A percentile compares a stretch with the other conserved stretches of the same genome.
Conservation (phyloP, 495 filamentous ascomycete genomes). For the Penicillium longicatenatum region DNA sequence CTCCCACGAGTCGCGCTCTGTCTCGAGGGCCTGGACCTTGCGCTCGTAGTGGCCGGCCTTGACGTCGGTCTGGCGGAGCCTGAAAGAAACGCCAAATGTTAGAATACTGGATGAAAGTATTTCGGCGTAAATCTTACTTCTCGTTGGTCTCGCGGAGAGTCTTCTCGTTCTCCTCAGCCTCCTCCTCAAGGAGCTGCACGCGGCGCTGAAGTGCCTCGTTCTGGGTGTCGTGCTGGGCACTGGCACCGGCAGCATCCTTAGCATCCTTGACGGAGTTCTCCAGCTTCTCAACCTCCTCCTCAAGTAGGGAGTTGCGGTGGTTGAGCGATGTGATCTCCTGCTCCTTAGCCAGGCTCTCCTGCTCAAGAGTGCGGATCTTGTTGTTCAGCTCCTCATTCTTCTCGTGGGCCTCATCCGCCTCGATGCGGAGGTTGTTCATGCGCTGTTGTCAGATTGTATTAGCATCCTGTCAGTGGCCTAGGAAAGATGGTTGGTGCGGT, state of each 20-base stretch:
- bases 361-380: slow-evolving; percentile 87
- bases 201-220: slow-evolving; percentile 88
- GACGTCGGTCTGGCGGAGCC: slow-evolving; percentile 97
- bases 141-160: slow-evolving; percentile 95
- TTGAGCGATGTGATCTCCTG: slow-evolving; percentile 94
- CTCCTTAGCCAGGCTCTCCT: slow-evolving; percentile 94
- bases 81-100: slow-evolving; percentile 42
- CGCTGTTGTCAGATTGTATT: slow-evolving; percentile 57
- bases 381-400: slow-evolving; percentile 84
- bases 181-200: slow-evolving; percentile 94
- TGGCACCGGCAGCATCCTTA: slow-evolving; percentile 76
- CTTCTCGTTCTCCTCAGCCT: slow-evolving; percentile 93
- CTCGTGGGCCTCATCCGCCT: slow-evolving; percentile 78
- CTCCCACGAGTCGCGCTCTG: slow-evolving; percentile 88
- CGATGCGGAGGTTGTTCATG: slow-evolving; percentile 89
- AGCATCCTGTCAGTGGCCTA: slow-evolving; percentile 16
- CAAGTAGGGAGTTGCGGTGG: slow-evolving; percentile 89
- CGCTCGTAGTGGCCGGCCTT: slow-evolving; percentile 99
- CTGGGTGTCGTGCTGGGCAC: slow-evolving; percentile 73
- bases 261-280: slow-evolving; percentile 73
- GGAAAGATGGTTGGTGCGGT: background rate
- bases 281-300: slow-evolving; percentile 86
- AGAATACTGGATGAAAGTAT: background rate
- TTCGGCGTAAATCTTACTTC: slow-evolving; percentile 65
- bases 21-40: slow-evolving; percentile 95